Evolutionary conservation across 805 yeast species (phyloP).

Genomic region (Yarrowia sp.): DNA sequence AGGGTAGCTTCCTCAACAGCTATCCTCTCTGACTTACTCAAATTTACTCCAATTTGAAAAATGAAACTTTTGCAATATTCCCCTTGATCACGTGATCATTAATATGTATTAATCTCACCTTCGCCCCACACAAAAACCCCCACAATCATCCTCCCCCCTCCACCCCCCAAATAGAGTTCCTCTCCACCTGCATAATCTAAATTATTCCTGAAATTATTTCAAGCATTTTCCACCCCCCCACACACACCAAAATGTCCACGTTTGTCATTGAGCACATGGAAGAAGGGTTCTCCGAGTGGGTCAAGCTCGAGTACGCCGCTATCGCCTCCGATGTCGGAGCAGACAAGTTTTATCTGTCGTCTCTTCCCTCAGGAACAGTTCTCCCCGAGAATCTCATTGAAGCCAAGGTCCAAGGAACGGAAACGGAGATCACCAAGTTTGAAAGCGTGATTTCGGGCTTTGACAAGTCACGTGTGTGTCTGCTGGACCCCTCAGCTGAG

Average conservation of each 20-base stretch:
- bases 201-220: conserved; percentile 1
- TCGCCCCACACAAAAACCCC: too few species aligned
- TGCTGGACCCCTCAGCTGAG: conserved; percentile 85
- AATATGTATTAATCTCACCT: too few species aligned
- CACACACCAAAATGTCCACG: conserved; percentile 11
- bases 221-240: background rate
- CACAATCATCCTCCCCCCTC: background rate
- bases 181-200: background rate
- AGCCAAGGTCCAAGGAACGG: conserved; percentile 78
- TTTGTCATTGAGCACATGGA: conserved; percentile 98
- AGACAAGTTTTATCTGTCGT: conserved; percentile 70
- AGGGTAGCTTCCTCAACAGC: too few species aligned
- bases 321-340: conserved; percentile 81
- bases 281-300: conserved; percentile 96
- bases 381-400: conserved; percentile 61
- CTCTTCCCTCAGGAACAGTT: conserved; percentile 67
- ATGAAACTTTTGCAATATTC: too few species aligned
- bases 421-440: conserved; percentile 54
- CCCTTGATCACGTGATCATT: too few species aligned
- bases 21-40: too few species aligned
- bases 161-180: background rate
- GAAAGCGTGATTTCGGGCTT: conserved; percentile 40
- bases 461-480: conserved; percentile 58
- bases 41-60: too few species aligned
- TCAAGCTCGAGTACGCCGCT: conserved; percentile 76